phyloP scores from a whole-genome alignment of 2,329 filamentous ascomycete genomes.

The Paracorniculantispora psalliotae region DNA sequence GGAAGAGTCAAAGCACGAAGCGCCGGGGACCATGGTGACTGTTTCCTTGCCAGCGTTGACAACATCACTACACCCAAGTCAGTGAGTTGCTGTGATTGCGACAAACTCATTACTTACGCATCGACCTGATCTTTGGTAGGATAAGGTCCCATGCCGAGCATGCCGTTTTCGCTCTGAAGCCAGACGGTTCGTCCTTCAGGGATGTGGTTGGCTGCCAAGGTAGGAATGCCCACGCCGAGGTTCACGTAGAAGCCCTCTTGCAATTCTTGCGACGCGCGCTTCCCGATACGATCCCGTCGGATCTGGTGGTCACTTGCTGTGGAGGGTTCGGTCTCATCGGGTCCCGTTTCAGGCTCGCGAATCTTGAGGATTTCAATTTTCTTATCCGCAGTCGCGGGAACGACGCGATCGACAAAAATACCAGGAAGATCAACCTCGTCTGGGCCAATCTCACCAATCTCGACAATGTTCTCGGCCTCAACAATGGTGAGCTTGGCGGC shows the following conservation, averaged over 20 bases:
- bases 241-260: constrained; percentile 79
- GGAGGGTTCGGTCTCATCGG: constrained; percentile 28
- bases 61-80: constrained; percentile 48
- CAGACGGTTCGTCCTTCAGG: constrained; percentile 66
- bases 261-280: constrained; percentile 72
- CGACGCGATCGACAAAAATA: constrained; percentile 77
- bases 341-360: constrained; percentile 37
- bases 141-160: constrained; percentile 78
- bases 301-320: constrained; percentile 43
- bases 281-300: constrained; percentile 67
- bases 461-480: constrained; percentile 80
- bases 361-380: constrained; percentile 65
- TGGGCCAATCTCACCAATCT: constrained; percentile 65
- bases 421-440: constrained; percentile 74
- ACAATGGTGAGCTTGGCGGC: constrained; percentile 74
- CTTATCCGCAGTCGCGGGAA: constrained; percentile 67
- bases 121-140: constrained; percentile 68
- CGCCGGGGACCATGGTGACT: constrained; percentile 72
- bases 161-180: constrained; percentile 83
- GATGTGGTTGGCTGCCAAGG: constrained; percentile 73
- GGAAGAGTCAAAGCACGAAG: constrained; percentile 70
- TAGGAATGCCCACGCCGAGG: constrained; percentile 79
- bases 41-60: constrained; percentile 89
- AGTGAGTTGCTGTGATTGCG: not conserved
- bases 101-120: constrained; percentile 33